Evolutionary conservation across 2,329 filamentous ascomycete genomes (phyloP), one percentile per base, ranked within the genome.

Genomic region (Colletotrichum sp.): DNA sequence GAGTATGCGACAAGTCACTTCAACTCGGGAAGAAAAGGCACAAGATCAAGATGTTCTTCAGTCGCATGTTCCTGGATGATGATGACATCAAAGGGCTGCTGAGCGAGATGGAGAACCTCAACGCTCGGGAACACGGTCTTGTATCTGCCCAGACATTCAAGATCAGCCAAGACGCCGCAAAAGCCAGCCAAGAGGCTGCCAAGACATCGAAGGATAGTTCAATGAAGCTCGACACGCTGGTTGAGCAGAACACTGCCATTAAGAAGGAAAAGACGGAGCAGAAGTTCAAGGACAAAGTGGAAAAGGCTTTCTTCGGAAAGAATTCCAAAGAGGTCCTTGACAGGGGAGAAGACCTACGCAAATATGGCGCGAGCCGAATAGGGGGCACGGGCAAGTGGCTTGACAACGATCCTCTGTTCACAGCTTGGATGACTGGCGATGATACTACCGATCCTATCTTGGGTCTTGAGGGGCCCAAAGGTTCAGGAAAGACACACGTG

Each of bases 21-120:
- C 80, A 80, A 68, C 62, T 84, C 55, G 79, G 80, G 4, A 80
- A 77, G 72, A 84, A 84, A 75, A 81, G 81, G 70, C 68, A 68
- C 26, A 79, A 77, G 75, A 74, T 84, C 3, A 32, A 81, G 2
- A 77, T 80, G 8, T 84, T 84, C 68, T 81, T 81, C 48, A 81
- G 83, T 73, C 80, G 82, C 62, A 73, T 84, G 39, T 84, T 84
- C 71, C 80, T 84, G 22, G 82, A 81, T n/a, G 83, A 84, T 68
- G 81, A 84, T 52, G 82, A 81, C 8, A 81, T 84, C 28, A 80
- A 82, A 63, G 83, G 81, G 36, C 62, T 84, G 12, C 77, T 84
- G 8, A 64, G 75, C 18, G 80, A 80, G 75, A 84, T 84, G 82
- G 80, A 83, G 8, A 80, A 76, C n/a, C 80, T 84, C 34, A 82